Base-by-base conservation (phyloP, 164 flowering plant genomes). In the Warburgia ugandensis region DNA sequence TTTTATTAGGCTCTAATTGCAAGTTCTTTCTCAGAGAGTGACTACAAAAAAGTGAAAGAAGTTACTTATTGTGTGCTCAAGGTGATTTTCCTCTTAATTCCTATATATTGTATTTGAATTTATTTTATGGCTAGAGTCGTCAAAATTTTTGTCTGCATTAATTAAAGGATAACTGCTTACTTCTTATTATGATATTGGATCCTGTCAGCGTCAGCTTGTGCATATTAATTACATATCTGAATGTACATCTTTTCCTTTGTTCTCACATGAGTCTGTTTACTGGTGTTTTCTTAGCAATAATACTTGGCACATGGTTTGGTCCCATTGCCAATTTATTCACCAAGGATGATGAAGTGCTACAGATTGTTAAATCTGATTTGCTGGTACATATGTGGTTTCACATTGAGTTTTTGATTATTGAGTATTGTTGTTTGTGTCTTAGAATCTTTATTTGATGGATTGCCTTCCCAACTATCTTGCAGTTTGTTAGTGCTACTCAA, bases 401-500 rank as follows among this genome's bases (percentile, higher is more conserved):
- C 11, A 40, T 29, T 17, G 25, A 3, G 1, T 27, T 25, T 40
- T 31, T 49, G 6, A 35, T 29, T 37, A 22, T 25, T 33, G n/a
- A n/a, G n/a, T n/a, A 7, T 17, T 37, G 35, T 14, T 53, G 4
- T 53, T 10, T 5, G 0, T 45, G 20, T 25, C 27, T 6, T 26
- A 1, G 10, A 2, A 30, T 25, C 17, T 30, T 31, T 47, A 28
- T 19, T 2, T 62, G 16, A 51, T 39, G 41, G 2, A 22, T 48
- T 37, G n/a, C n/a, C 12, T 14, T 50, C 28, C 51, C 28, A 5
- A 36, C 22, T 43, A 55, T 63, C 11, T 64, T 36, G 33, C 82
- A 92, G 99, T 88, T 88, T 74, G 86, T 90, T 23, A 60, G 95
- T 70, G 92, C 84, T 48, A 81, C 78, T 66, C 99, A 86, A 64